phyloP scores from a whole-genome alignment of 1,139 yeast genomes.

The Zygosaccharomyces pseudobailii region DNA sequence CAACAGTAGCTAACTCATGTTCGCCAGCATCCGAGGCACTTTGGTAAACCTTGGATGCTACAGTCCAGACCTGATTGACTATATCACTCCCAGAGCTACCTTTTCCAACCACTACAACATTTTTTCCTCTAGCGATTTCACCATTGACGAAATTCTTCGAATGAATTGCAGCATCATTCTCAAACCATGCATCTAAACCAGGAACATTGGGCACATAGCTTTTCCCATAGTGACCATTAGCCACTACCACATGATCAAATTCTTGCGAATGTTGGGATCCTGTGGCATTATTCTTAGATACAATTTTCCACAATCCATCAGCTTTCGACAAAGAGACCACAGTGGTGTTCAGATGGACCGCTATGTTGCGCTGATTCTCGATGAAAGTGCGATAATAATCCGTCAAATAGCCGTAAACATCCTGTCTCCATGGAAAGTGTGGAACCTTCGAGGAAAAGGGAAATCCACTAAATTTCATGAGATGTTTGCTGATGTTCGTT shows the following conservation, averaged over 20 bases:
- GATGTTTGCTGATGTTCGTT: constrained; percentile 27
- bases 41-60: constrained; percentile 41
- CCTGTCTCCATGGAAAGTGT: constrained; percentile 24
- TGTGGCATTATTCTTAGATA: constrained; percentile 7
- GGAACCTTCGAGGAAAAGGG: constrained; percentile 23
- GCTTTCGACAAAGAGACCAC: constrained; percentile 17
- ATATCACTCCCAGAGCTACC: constrained; percentile 62
- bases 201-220: constrained; percentile 47
- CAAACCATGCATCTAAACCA: constrained; percentile 44
- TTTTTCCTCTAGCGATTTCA: constrained; percentile 39
- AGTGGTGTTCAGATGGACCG: constrained; percentile 16
- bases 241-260: constrained; percentile 49
- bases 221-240: constrained; percentile 52
- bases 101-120: constrained; percentile 54
- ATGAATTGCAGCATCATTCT: constrained; percentile 51
- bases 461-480: constrained; percentile 30
- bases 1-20: constrained; percentile 21
- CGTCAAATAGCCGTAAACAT: constrained; percentile 25
- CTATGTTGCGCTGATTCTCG: constrained; percentile 11
- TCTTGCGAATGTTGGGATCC: constrained; percentile 25
- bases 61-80: constrained; percentile 46
- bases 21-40: constrained; percentile 39
- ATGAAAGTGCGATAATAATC: constrained; percentile 21
- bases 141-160: constrained; percentile 55
- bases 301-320: constrained; percentile 18